Evolutionary conservation across 441 rosid species (phyloP), one percentile per base, ranked within the genome.

Genomic region (Biscutella laevigata): DNA sequence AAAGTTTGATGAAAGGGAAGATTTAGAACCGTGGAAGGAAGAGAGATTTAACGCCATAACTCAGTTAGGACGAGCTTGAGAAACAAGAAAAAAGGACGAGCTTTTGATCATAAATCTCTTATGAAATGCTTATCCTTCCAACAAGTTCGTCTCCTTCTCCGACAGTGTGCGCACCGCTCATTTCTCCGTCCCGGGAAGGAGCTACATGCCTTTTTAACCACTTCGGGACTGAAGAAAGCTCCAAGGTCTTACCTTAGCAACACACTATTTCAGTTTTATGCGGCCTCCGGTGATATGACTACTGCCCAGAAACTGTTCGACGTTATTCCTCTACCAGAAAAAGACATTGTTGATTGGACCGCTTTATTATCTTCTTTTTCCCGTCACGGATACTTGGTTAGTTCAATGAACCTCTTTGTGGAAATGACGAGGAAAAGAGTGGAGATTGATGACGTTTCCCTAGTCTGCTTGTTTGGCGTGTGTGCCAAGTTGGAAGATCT

Each of bases 321-420:
- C 60, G 72, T 53, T 74, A 85, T 85, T 77, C 92, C 95, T 30
- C 69, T 59, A 4, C 65, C 72, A 5, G 67, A 73, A 25, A 85
- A 78, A 55, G 89, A 83, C 68, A 33, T 63, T 1, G 81, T 79
- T 0, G 95, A 88, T 56, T 85, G 95, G 89, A 88, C 95, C 4
- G 59, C 80, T 25, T 62, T 88, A 42, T 55, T 83, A 51, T 71
- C 74, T 52, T 78, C 84, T 35, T 75, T 81, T 39, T 53, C 76
- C 0, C 74, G 70, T 34, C 44, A 50, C n/a, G 37, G 58, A 2
- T 41, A 11, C 40, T 57, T 68, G 44, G 53, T 24, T 11, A 24
- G 69, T 21, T 74, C 80, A 0, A 51, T 83, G 27, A 55, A 35
- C 13, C 52, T 83, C 21, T 88, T 81, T 19, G 61, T 59, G 19